A percentile compares a stretch with the other conserved stretches of the same genome.
Evolutionary conservation across 805 yeast species (phyloP).

Genomic region (Myxozyma udenii): DNA sequence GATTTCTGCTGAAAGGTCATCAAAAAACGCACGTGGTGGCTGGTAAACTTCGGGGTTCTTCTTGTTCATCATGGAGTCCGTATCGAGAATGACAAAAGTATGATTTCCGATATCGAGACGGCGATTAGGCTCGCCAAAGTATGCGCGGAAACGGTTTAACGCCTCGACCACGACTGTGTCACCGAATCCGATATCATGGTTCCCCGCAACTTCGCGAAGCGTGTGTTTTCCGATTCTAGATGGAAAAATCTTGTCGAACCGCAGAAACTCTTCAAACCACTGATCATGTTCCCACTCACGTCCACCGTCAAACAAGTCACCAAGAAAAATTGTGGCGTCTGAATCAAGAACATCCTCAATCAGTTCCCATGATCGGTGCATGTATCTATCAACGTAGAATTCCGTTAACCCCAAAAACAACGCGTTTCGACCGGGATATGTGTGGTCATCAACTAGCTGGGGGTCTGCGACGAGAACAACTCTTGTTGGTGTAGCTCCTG

Average conservation of each 20-base stretch:
- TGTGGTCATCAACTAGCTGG: constrained; percentile 82
- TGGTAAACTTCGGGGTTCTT: constrained; percentile 45
- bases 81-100: constrained; percentile 71
- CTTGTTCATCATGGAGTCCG: constrained; percentile 73
- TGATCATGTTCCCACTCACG: constrained; percentile 69
- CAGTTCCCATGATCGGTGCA: constrained; percentile 67
- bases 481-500: constrained; percentile 22
- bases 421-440: constrained; percentile 71
- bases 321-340: constrained; percentile 72
- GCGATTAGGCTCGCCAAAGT: constrained; percentile 68
- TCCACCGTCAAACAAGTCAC: constrained; percentile 95
- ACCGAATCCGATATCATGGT: constrained; percentile 96
- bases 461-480: constrained; percentile 77
- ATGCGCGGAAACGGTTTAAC: constrained; percentile 59
- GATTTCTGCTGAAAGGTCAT: constrained; percentile 26
- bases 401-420: constrained; percentile 54
- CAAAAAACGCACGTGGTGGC: constrained; percentile 54
- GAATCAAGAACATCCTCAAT: constrained; percentile 63
- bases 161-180: constrained; percentile 58
- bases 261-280: constrained; percentile 66
- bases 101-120: constrained; percentile 60
- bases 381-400: constrained; percentile 69
- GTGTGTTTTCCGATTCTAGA: constrained; percentile 40
- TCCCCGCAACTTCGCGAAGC: constrained; percentile 62
- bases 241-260: constrained; percentile 70